Evolutionary conservation across 202 grass and related monocot species (phyloP).

Genomic region (Panicum virgatum): DNA sequence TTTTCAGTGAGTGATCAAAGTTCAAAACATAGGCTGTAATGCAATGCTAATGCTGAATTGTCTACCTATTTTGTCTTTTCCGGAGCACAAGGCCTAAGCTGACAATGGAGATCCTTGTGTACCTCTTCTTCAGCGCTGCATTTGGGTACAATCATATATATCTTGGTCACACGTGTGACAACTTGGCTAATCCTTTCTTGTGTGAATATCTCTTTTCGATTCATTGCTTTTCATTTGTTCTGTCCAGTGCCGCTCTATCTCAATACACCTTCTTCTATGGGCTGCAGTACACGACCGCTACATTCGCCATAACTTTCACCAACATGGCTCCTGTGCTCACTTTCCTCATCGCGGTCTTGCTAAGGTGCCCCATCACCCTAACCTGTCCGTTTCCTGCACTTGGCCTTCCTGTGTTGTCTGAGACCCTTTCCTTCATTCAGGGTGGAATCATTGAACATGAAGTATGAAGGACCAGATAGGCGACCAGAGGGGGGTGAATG

Average conservation of each 20-base stretch:
- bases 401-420: background rate
- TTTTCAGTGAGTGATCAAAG: background rate
- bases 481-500: too few relatives aligned
- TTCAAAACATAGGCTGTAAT: background rate
- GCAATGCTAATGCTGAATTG: conserved; percentile 6
- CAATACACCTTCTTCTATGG: conserved; percentile 76
- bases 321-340: conserved; percentile 70
- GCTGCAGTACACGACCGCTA: conserved; percentile 62
- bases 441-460: conserved; percentile 74
- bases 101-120: too few relatives aligned
- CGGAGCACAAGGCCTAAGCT: conserved; percentile 66
- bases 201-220: conserved; percentile 16
- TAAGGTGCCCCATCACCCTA: conserved; percentile 38
- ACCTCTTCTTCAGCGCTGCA: too few relatives aligned
- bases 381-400: background rate
- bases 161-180: background rate
- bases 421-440: conserved; percentile 34
- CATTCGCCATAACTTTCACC: conserved; percentile 71
- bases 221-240: conserved; percentile 14
- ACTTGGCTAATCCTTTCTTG: background rate
- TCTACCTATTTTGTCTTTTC: conserved; percentile 1
- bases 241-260: conserved; percentile 69
- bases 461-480: too few relatives aligned
- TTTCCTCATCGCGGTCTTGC: conserved; percentile 55
- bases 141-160: background rate